Conservation (phyloP, 169 alveolate species). For the Eimeria praecox region DNA sequence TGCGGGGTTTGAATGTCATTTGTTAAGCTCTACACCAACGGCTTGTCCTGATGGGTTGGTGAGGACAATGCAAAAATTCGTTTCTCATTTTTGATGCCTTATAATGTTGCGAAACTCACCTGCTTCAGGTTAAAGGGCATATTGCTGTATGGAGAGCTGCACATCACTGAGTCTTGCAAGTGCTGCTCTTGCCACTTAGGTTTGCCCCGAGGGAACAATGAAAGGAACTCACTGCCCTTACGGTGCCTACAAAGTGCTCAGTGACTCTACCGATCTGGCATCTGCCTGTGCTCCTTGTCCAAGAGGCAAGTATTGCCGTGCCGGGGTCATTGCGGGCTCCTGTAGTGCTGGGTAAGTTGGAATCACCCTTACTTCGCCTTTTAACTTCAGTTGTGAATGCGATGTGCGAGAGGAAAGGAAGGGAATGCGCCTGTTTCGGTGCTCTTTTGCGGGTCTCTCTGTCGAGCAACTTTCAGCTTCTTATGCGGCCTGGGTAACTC, state of each 20-base stretch:
- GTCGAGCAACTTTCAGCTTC: conserved; percentile 14
- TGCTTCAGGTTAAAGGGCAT: no score
- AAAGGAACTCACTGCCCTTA: conserved; percentile 51
- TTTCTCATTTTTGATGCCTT: not conserved
- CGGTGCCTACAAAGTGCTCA: conserved; percentile 12
- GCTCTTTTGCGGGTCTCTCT: not conserved
- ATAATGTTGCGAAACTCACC: not conserved
- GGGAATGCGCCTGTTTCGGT: not conserved
- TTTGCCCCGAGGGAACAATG: conserved; percentile 64
- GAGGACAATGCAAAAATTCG: not conserved
- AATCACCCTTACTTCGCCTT: not conserved
- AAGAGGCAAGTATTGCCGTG: conserved; percentile 57
- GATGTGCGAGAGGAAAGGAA: not conserved
- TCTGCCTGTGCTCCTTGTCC: conserved; percentile 58
- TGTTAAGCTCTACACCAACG: conserved; percentile 33
- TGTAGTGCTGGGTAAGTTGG: conserved; percentile 52
- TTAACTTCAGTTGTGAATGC: not conserved
- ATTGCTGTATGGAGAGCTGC: not conserved
- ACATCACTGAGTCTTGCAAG: not conserved
- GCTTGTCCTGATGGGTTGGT: conserved; percentile 55
- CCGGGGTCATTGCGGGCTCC: conserved; percentile 40
- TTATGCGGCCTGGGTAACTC: conserved; percentile 54
- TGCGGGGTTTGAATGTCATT: conserved; percentile 55
- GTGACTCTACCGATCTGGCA: not conserved
- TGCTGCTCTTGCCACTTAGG: not conserved